Evolutionary conservation across 805 yeast species (phyloP).

Genomic region (Kazachstania bromeliacearum): DNA sequence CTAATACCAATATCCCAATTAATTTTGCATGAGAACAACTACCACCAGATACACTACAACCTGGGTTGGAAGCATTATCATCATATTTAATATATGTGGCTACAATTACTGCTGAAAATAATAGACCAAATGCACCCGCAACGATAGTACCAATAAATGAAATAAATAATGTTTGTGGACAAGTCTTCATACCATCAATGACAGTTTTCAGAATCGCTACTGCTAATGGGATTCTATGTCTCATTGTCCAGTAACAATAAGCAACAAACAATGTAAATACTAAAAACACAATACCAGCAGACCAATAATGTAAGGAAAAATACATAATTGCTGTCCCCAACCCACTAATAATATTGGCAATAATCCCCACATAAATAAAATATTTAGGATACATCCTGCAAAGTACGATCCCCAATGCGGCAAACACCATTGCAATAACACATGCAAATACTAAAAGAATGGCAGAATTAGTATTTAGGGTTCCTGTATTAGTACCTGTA

Average conservation of each 20-base stretch:
- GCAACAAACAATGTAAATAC: constrained; percentile 57
- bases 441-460: constrained; percentile 59
- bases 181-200: constrained; percentile 65
- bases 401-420: constrained; percentile 44
- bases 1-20: constrained; percentile 61
- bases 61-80: constrained; percentile 42
- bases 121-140: constrained; percentile 52
- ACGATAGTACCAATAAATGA: constrained; percentile 51
- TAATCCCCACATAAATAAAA: constrained; percentile 61
- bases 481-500: constrained; percentile 40
- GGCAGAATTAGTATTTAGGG: constrained; percentile 67
- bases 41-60: constrained; percentile 44
- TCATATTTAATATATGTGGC: constrained; percentile 73
- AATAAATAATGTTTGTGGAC: constrained; percentile 60
- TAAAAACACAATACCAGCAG: constrained; percentile 70
- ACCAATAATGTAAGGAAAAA: constrained; percentile 56
- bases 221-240: constrained; percentile 64
- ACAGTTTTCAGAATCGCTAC: constrained; percentile 59
- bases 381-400: constrained; percentile 58
- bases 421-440: constrained; percentile 48
- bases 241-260: constrained; percentile 63
- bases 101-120: constrained; percentile 60
- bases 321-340: constrained; percentile 71
- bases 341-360: constrained; percentile 57
- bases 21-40: constrained; percentile 50